Base-by-base conservation (phyloP, 1,284 basidiomycete genomes). In the Moesziomyces parantarcticus region DNA sequence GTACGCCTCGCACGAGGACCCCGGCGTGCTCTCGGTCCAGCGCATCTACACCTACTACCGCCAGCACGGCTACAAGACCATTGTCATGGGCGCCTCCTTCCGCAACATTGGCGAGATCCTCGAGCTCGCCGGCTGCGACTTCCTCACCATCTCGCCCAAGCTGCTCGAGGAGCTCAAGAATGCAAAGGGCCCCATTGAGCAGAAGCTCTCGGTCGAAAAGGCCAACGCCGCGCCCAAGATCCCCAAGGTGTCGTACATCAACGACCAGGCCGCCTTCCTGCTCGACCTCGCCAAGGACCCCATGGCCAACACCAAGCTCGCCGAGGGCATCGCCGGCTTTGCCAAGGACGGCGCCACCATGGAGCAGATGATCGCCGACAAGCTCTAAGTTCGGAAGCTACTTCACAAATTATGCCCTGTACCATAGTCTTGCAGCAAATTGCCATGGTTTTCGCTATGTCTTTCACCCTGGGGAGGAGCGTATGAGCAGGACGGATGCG, bases 1-100 rank as follows among this genome's bases (percentile, higher is more conserved):
- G 72, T 81, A 79, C 77, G 55, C 67, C n/a, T 61, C 74, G 48
- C 69, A 73, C 51, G 89, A 90, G 53, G 96, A 99, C 88, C 96
- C 96, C n/a, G 96, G 96, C 88, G 96, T 99, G 76, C 85, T 90
- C 85, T 96, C 93, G 42, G 96, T 99, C 70, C 91, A 92, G 88
- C 91, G 89, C 86, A 99, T 98, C 88, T 99, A 92, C 90, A 63
- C 60, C 44, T 98, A 98, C 88, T 99, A 98, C 90, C 99, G 99
- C 89, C 94, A 97, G 86, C 89, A 99, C 87, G 89, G 89, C 74
- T 98, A 98, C 90, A 94, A 95, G 84, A 99, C 96, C 78, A 98
- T 98, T 85, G 95, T 99, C 85, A 99, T 99, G 96, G 96, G 96
- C 85, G 96, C 96, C 70, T 97, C 94, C 56, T 99, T 99, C 94